Base-by-base conservation (phyloP, 2,329 filamentous ascomycete genomes). In the Decorospora gaudefroyi region DNA sequence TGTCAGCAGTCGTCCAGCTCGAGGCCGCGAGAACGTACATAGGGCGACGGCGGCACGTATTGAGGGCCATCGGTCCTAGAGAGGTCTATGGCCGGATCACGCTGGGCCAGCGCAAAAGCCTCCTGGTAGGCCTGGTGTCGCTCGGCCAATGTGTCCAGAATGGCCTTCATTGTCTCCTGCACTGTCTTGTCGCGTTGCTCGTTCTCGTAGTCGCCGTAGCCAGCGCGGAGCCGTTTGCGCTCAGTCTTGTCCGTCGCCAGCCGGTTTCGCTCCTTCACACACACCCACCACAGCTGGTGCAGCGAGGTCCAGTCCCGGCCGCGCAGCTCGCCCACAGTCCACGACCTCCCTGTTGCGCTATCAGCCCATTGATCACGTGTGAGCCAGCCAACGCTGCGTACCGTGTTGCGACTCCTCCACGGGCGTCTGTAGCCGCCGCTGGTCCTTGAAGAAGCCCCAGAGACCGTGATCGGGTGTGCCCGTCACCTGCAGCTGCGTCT, bases 221-320 rank as follows among this genome's bases (percentile, higher is more conserved):
- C 84, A 34, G 88, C 78, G 54, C 85, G 77, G 42, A 87, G 66
- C 57, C 86, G 80, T 19, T 75, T 65, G 60, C 88, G 79, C 75
- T 95, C 90, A 44, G 78, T 71, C 39, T 78, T 78, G 57, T 86
- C 84, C 19, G 95, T 97, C n/a, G 83, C 79, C 59, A 97, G 82
- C 57, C 88, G 82, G 73, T 99, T 99, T 62, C 88, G 79, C 75
- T 99, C 93, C 74, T 88, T 90, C 48, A 87, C 81, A 69, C 93
- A 97, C 42, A 90, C 82, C 90, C 91, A 99, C 90, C 92, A 99
- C 64, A 99, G 78, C 50, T 79, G 77, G 72, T 97, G 91, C 61
- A 99, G 74, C 70, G 97, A 91, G 50, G 96, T 89, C 88, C 90
- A 99, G 52, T 86, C 90, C 75, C 96, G 96, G 52, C 81, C 78